A percentile compares a stretch with the other conserved stretches of the same genome.
phyloP scores from a whole-genome alignment of 495 filamentous ascomycete genomes.

The Hypoxylon lienhwacheense region DNA sequence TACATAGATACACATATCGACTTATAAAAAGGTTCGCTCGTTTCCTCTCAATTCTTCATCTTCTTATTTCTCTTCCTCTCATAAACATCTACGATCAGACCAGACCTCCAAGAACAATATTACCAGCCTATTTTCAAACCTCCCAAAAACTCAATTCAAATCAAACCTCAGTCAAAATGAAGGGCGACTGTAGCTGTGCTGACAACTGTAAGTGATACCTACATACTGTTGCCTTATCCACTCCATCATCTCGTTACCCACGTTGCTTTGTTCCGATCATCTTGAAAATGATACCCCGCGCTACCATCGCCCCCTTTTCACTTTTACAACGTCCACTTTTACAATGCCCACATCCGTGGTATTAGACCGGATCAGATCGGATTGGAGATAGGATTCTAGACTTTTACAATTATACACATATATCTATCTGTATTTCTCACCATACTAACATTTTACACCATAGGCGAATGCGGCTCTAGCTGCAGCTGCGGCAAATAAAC shows the following conservation, averaged over 20 bases:
- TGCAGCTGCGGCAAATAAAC: slow-evolving; percentile 45
- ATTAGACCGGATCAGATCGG: not conserved
- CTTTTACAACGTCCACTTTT: too few relatives aligned
- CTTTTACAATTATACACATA: not conserved
- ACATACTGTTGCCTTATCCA: not conserved
- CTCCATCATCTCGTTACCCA: slow-evolving; percentile 21
- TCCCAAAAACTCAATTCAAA: slow-evolving; percentile 21
- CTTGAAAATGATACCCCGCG: too few relatives aligned
- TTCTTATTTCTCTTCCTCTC: slow-evolving; percentile 14
- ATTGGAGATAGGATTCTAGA: not conserved
- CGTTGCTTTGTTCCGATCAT: too few relatives aligned
- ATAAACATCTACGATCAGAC: not conserved
- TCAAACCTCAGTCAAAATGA: slow-evolving; percentile 44
- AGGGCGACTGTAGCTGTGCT: slow-evolving; percentile 51
- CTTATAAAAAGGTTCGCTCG: slow-evolving; percentile 30
- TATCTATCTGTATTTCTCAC: not conserved
- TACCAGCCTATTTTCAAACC: slow-evolving; percentile 7
- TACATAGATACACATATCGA: slow-evolving; percentile 15
- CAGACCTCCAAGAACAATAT: slow-evolving; percentile 25
- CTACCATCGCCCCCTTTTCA: too few relatives aligned
- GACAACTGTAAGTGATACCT: slow-evolving; percentile 48
- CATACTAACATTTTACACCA: slow-evolving; percentile 8
- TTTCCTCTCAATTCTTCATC: slow-evolving; percentile 8
- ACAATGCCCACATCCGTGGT: too few relatives aligned
- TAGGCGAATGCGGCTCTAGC: slow-evolving; percentile 47